Evolutionary conservation across 2,329 filamentous ascomycete genomes (phyloP).

Genomic region (Alternaria sp.): DNA sequence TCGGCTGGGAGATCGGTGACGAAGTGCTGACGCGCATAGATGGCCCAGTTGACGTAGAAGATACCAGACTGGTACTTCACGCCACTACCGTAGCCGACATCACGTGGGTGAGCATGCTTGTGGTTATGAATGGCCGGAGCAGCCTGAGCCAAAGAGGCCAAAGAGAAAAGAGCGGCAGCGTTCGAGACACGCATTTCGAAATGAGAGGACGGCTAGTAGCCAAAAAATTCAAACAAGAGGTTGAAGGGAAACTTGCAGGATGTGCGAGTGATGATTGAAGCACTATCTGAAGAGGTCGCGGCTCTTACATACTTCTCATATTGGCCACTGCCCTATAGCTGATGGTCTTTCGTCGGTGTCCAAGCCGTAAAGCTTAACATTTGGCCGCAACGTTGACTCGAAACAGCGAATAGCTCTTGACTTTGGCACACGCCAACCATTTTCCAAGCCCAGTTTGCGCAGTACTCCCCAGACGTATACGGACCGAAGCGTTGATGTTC

Average conservation of each 20-base stretch:
- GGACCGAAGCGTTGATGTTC: constrained; percentile 12
- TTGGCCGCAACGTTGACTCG: constrained; percentile 14
- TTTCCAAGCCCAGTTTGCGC: background rate
- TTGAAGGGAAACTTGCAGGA: constrained; percentile 4
- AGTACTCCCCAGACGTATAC: background rate
- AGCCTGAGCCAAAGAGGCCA: constrained; percentile 29
- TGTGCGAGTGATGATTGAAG: background rate
- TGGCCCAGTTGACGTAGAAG: constrained; percentile 79
- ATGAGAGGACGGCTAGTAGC: constrained; percentile 32
- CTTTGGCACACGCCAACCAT: background rate
- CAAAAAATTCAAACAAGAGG: constrained; percentile 14
- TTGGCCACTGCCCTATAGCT: background rate
- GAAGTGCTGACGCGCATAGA: constrained; percentile 83
- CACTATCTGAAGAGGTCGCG: background rate
- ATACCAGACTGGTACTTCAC: constrained; percentile 68
- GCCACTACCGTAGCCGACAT: constrained; percentile 10
- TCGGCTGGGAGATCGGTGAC: constrained; percentile 83
- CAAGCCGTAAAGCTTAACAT: constrained; percentile 17
- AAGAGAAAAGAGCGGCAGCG: constrained; percentile 29
- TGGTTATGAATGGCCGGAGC: constrained; percentile 17
- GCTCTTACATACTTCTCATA: constrained; percentile 1
- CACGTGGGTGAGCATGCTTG: constrained; percentile 10
- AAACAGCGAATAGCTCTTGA: constrained; percentile 7
- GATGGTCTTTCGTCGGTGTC: constrained; percentile 14
- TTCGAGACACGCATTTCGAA: constrained; percentile 34